Evolutionary conservation across 1,284 basidiomycete species (phyloP).

Genomic region (Trichosporon sp.): DNA sequence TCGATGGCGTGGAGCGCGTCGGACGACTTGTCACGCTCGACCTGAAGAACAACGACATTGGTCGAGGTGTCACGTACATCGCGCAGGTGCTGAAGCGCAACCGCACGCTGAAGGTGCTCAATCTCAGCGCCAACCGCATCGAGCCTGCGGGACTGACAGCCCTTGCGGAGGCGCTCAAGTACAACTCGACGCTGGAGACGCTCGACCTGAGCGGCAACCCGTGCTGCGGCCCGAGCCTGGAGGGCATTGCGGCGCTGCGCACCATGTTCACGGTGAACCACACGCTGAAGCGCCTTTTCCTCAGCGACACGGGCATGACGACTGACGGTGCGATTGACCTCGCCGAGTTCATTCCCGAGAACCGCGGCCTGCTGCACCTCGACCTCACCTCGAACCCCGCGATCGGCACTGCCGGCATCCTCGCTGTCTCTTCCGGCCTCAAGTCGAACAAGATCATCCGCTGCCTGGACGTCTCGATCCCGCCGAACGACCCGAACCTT

Average conservation of each 20-base stretch:
- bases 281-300: conserved; percentile 84
- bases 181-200: conserved; percentile 88
- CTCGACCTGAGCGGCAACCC: conserved; percentile 90
- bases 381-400: conserved; percentile 70
- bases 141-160: conserved; percentile 73
- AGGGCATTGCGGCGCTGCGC: conserved; percentile 81
- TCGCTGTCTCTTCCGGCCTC: conserved; percentile 82
- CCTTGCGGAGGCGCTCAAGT: conserved; percentile 93
- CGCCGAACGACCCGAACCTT: conserved; percentile 79
- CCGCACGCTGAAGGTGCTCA: conserved; percentile 87
- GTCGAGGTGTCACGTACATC: conserved; percentile 81
- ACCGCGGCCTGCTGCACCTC: conserved; percentile 77
- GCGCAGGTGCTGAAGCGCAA: conserved; percentile 95
- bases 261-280: conserved; percentile 91
- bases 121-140: conserved; percentile 88
- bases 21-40: conserved; percentile 84
- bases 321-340: conserved; percentile 88
- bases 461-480: conserved; percentile 89
- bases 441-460: conserved; percentile 77
- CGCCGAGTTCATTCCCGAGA: conserved; percentile 93
- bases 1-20: conserved; percentile 76
- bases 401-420: conserved; percentile 82
- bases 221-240: conserved; percentile 78
- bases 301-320: conserved; percentile 74
- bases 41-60: conserved; percentile 83